Conservation (phyloP, 179 eudicot species). For the Spergularia azorica region DNA sequence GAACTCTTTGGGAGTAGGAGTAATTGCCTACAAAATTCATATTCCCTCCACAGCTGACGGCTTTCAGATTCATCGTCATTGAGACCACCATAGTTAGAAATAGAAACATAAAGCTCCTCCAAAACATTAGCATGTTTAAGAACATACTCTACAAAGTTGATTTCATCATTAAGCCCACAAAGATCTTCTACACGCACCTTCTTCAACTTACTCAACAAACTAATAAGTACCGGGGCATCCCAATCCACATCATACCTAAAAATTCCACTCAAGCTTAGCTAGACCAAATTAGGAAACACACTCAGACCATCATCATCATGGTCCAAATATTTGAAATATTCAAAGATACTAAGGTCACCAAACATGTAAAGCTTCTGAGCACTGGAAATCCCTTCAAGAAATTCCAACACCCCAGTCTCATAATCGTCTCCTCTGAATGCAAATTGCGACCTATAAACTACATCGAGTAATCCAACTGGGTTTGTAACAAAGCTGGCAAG, state of each 20-base stretch:
- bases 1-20: background rate
- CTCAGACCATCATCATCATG: background rate
- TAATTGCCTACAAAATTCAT: background rate
- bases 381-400: background rate
- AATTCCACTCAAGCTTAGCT: background rate
- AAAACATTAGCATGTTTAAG: background rate
- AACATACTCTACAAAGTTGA: background rate
- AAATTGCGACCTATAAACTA: too few relatives aligned
- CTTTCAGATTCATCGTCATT: background rate
- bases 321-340: background rate
- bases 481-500: too few relatives aligned
- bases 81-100: background rate
- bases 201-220: background rate
- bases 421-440: background rate
- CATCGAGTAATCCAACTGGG: too few relatives aligned
- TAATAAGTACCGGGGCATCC: background rate
- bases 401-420: background rate
- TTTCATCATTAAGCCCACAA: background rate
- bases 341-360: background rate
- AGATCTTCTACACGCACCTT: background rate
- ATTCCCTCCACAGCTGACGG: background rate
- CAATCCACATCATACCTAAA: background rate
- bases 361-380: background rate
- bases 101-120: background rate
- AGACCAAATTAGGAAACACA: background rate